Percentiles rank a stretch among this genome's conserved stretches.
Conservation (phyloP, 352 stramenopile genomes). For the Pythium volutum region DNA sequence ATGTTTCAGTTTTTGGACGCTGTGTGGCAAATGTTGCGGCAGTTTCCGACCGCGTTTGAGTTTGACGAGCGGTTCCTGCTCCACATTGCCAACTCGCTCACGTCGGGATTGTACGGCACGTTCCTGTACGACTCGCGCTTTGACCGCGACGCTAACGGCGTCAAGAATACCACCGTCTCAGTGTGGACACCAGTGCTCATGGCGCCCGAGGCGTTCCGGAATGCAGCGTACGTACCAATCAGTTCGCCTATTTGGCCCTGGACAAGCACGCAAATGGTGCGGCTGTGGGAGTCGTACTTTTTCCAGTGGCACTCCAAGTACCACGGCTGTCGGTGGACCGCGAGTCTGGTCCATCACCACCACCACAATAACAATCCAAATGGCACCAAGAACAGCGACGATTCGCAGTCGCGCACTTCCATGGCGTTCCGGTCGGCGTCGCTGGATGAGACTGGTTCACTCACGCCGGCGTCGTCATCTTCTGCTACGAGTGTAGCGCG, state of each 20-base stretch:
- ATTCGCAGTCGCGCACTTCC: neutral
- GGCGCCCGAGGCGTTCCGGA: constrained; percentile 43
- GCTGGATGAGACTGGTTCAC: constrained; percentile 4
- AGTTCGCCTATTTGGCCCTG: constrained; percentile 76
- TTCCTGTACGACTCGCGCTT: constrained; percentile 78
- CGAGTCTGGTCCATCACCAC: constrained; percentile 39
- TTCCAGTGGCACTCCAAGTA: constrained; percentile 87
- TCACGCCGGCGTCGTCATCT: neutral
- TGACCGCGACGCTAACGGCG: constrained; percentile 62
- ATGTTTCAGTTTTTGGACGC: constrained; percentile 87
- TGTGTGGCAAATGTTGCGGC: constrained; percentile 80
- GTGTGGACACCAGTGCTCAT: constrained; percentile 80
- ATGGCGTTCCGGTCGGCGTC: neutral
- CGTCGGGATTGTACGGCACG: constrained; percentile 76
- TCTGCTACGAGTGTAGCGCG: neutral
- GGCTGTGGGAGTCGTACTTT: constrained; percentile 80
- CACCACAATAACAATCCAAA: constrained; percentile 10
- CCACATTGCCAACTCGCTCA: constrained; percentile 75
- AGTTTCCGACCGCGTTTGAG: constrained; percentile 82
- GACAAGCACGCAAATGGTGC: constrained; percentile 76
- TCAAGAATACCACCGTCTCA: constrained; percentile 54
- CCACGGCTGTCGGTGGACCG: constrained; percentile 72
- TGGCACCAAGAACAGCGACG: neutral
- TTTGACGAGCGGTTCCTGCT: constrained; percentile 85
- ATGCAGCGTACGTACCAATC: constrained; percentile 42